These are phyloP conservation scores for Diaporthe vexans DNA, from an alignment of 2,329 filamentous ascomycete genomes.

Conservation along the genomic window DNA sequence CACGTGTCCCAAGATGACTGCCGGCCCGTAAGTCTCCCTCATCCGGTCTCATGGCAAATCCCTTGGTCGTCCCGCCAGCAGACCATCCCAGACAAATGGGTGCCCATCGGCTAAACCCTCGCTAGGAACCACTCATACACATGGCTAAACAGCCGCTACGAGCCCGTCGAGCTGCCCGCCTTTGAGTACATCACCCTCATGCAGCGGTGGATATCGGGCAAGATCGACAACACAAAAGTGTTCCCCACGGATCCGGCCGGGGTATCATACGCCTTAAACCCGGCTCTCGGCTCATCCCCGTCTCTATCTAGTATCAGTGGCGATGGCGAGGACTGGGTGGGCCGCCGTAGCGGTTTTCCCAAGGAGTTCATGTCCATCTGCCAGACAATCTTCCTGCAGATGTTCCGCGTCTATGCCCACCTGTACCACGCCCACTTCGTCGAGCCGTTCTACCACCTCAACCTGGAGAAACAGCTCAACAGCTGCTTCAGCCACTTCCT, in stretches of 20 bases:
- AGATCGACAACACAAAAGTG: slow-evolving; percentile 82
- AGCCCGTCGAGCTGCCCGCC: slow-evolving; percentile 84
- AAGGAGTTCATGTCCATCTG: slow-evolving; percentile 82
- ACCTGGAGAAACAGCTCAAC: slow-evolving; percentile 77
- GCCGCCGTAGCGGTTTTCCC: slow-evolving; percentile 85
- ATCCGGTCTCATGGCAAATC: neutral
- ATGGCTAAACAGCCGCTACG: slow-evolving; percentile 83
- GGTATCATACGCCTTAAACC: slow-evolving; percentile 67
- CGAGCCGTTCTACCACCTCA: slow-evolving; percentile 79
- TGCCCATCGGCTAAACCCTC: neutral
- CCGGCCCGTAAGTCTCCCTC: slow-evolving; percentile 75
- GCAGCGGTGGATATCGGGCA: slow-evolving; percentile 88
- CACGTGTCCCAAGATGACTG: slow-evolving; percentile 87
- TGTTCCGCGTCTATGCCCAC: slow-evolving; percentile 92
- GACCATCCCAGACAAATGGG: slow-evolving; percentile 39
- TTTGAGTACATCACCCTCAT: slow-evolving; percentile 87
- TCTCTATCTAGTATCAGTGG: slow-evolving; percentile 55
- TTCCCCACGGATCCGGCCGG: slow-evolving; percentile 81
- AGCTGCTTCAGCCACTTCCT: slow-evolving; percentile 81
- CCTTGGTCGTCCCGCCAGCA: neutral
- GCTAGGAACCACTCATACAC: slow-evolving; percentile 81
- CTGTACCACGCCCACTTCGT: slow-evolving; percentile 89
- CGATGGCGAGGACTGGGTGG: slow-evolving; percentile 75
- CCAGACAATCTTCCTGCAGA: slow-evolving; percentile 87
- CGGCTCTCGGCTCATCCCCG: slow-evolving; percentile 60